Percentiles rank a stretch among this genome's conserved stretches.
These are phyloP conservation scores for Periconia digitata DNA, from an alignment of 2,329 filamentous ascomycete species.

Conservation along the genomic window DNA sequence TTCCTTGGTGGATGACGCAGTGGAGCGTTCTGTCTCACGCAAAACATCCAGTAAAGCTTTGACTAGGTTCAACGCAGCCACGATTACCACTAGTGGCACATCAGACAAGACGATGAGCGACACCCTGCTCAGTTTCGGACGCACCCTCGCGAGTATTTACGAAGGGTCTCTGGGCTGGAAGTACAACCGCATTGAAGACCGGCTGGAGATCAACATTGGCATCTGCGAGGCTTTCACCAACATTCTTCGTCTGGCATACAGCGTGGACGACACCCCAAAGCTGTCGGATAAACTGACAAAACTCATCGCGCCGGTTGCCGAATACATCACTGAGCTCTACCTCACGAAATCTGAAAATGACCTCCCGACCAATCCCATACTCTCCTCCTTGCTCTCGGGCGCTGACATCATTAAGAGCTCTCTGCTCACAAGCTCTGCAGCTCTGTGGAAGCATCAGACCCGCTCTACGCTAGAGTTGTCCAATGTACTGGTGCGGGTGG, in stretches of 20 bases:
- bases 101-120: constrained; percentile 76
- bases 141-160: constrained; percentile 77
- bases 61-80: constrained; percentile 50
- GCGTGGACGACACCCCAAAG: constrained; percentile 65
- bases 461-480: constrained; percentile 66
- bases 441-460: constrained; percentile 61
- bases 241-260: constrained; percentile 72
- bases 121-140: constrained; percentile 71
- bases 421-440: constrained; percentile 44
- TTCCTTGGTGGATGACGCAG: constrained; percentile 73
- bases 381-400: constrained; percentile 67
- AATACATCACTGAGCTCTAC: constrained; percentile 76
- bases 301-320: constrained; percentile 71
- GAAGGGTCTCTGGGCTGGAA: constrained; percentile 87
- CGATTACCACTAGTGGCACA: constrained; percentile 65
- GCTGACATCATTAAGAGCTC: constrained; percentile 41
- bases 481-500: constrained; percentile 69
- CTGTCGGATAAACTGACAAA: constrained; percentile 57
- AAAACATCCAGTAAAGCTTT: constrained; percentile 58
- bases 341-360: constrained; percentile 69
- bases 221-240: constrained; percentile 72
- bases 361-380: constrained; percentile 74
- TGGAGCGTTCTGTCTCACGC: constrained; percentile 68
- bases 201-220: constrained; percentile 66
- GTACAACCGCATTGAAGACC: constrained; percentile 69